A percentile compares a stretch with the other conserved stretches of the same genome.
Evolutionary conservation across 2,329 filamentous ascomycete genomes (phyloP).

Genomic region (Ophiostoma sp.): DNA sequence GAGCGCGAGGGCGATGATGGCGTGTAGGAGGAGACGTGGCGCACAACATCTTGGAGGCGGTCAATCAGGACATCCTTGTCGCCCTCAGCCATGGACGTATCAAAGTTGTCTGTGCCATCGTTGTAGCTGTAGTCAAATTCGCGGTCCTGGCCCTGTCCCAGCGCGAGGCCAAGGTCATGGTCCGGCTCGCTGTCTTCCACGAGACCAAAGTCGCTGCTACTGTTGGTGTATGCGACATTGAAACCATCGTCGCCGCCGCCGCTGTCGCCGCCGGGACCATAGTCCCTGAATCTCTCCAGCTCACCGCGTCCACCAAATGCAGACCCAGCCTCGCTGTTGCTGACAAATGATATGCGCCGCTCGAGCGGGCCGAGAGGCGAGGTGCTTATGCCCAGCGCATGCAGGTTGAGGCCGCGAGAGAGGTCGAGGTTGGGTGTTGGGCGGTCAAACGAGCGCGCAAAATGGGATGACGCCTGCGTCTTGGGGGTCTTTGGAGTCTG

Average conservation of each 20-base stretch:
- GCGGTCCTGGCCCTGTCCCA: not conserved
- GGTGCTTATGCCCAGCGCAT: conserved; percentile 31
- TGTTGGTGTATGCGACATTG: not conserved
- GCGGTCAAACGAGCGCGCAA: conserved; percentile 15
- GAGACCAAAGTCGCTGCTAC: conserved; percentile 14
- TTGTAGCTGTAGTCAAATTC: conserved; percentile 20
- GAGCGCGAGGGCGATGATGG: conserved; percentile 25
- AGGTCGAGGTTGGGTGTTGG: conserved; percentile 20
- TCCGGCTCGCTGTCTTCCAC: conserved; percentile 21
- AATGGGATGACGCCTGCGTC: conserved; percentile 27
- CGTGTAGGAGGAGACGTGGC: conserved; percentile 34
- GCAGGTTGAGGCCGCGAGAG: conserved; percentile 31
- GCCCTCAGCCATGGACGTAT: not conserved
- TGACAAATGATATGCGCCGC: conserved; percentile 31
- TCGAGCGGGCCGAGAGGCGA: conserved; percentile 34
- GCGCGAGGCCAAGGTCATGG: conserved; percentile 13
- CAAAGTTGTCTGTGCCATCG: conserved; percentile 28
- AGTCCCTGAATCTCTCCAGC: not conserved
- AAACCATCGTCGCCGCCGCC: not conserved
- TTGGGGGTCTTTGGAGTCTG: conserved; percentile 23
- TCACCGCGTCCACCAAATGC: not conserved
- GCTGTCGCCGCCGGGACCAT: not conserved
- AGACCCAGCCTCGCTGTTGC: conserved; percentile 17
- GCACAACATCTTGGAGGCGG: conserved; percentile 38
- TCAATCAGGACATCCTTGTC: conserved; percentile 44